Percentiles rank a stretch among this genome's conserved stretches.
Conservation (phyloP, 2,329 filamentous ascomycete genomes). For the Fusarium sp. region DNA sequence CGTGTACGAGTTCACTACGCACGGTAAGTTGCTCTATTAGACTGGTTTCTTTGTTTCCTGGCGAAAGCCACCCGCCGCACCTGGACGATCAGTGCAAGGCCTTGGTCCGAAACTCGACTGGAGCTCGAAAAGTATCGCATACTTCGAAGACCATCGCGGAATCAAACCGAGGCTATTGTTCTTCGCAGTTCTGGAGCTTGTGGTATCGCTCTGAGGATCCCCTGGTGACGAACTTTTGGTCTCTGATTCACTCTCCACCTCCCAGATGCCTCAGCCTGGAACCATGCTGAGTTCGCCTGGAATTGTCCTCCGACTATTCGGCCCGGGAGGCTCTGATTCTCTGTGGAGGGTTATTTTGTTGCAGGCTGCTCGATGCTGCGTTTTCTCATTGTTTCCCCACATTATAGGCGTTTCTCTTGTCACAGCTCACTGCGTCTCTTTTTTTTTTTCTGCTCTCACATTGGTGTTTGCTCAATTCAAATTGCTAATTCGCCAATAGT, state of each 20-base stretch:
- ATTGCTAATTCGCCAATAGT: constrained; percentile 29
- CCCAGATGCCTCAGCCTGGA: not conserved
- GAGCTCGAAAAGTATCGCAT: not conserved
- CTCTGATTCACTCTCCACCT: constrained; percentile 26
- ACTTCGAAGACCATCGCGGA: not conserved
- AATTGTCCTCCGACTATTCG: constrained; percentile 6
- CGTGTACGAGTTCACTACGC: constrained; percentile 48
- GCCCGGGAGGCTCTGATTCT: constrained; percentile 6
- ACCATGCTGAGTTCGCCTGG: not conserved
- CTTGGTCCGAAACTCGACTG: not conserved
- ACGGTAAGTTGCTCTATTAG: constrained; percentile 41
- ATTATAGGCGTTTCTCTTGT: constrained; percentile 1
- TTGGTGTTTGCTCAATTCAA: not conserved
- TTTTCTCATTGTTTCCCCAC: not conserved
- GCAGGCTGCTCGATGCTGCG: not conserved
- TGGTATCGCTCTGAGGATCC: not conserved
- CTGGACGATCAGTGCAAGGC: not conserved
- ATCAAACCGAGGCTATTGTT: not conserved
- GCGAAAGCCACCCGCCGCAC: not conserved
- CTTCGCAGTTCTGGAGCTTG: not conserved
- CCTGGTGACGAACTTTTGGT: not conserved
- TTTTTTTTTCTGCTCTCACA: not conserved
- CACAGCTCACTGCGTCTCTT: not conserved
- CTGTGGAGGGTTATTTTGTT: not conserved
- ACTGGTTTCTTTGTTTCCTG: not conserved